A percentile compares a stretch with the other conserved stretches of the same genome.
Evolutionary conservation across 495 filamentous ascomycete genomes (phyloP).

Genomic region (Tuber indicum): DNA sequence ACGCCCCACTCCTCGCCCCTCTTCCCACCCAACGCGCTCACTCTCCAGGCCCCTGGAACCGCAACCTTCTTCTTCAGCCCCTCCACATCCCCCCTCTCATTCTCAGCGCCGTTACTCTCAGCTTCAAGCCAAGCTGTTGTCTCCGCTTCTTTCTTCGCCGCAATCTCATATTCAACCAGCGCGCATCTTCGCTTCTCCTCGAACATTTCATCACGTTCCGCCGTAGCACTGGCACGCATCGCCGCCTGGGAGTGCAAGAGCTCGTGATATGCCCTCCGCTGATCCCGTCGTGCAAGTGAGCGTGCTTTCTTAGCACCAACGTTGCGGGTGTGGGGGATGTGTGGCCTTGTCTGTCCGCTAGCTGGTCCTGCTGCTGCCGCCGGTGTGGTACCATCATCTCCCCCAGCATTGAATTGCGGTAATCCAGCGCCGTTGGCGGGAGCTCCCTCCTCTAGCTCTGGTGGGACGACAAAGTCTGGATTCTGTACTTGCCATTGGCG

Average conservation of each 20-base stretch:
- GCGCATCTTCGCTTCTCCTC: constrained; percentile 45
- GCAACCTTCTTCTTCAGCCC: constrained; percentile 15
- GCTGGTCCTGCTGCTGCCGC: neutral
- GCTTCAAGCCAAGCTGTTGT: constrained; percentile 11
- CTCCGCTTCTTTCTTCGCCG: constrained; percentile 39
- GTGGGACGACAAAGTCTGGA: neutral
- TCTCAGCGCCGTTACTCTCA: constrained; percentile 39
- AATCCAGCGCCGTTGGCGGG: neutral
- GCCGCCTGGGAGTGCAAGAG: constrained; percentile 46
- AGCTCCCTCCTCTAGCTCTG: neutral
- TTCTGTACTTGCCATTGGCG: neutral
- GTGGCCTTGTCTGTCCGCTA: neutral
- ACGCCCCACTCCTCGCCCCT: constrained; percentile 37
- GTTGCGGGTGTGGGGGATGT: constrained; percentile 32
- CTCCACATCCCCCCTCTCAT: constrained; percentile 27
- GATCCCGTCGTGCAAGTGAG: constrained; percentile 48
- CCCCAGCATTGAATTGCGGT: neutral
- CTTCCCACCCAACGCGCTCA: constrained; percentile 25
- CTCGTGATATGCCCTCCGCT: constrained; percentile 49
- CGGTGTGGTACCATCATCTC: neutral
- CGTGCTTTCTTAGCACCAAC: constrained; percentile 50
- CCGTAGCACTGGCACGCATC: constrained; percentile 41
- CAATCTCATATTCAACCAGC: constrained; percentile 45
- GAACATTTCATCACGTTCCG: constrained; percentile 42
- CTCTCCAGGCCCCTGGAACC: constrained; percentile 11